These are phyloP conservation scores for Smallanthus sonchifolius DNA, from an alignment of 129 eudicot species.

Conservation along the genomic window DNA sequence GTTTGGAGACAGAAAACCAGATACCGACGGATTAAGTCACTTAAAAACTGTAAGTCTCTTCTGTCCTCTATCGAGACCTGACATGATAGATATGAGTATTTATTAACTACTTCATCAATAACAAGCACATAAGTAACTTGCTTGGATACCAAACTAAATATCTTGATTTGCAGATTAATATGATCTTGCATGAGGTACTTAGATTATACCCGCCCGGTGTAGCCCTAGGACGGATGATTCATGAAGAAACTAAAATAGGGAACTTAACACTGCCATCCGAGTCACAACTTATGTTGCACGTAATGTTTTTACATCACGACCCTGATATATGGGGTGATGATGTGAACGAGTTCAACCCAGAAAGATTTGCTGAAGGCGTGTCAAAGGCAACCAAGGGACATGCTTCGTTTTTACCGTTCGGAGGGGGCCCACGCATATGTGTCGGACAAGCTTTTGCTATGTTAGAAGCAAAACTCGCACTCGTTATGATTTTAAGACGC, in stretches of 20 bases:
- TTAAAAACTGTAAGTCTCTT: conserved; percentile 21
- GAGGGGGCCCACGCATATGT: conserved; percentile 31
- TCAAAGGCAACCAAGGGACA: conserved; percentile 21
- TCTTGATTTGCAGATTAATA: conserved; percentile 10
- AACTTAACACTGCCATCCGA: conserved; percentile 13
- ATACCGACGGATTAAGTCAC: conserved; percentile 16
- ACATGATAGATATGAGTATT: neutral
- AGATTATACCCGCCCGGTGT: conserved; percentile 19
- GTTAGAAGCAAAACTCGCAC: conserved; percentile 24
- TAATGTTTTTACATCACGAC: conserved; percentile 20
- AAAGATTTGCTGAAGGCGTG: conserved; percentile 22
- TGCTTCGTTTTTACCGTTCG: conserved; percentile 12
- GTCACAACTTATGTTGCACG: neutral
- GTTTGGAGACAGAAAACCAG: conserved; percentile 17
- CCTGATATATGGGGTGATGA: conserved; percentile 17
- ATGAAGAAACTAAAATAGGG: conserved; percentile 19
- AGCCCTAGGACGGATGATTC: neutral
- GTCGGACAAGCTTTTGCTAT: conserved; percentile 23
- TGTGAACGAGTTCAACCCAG: conserved; percentile 21
- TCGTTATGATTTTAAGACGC: conserved; percentile 15
- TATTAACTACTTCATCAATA: no score
- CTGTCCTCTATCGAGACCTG: neutral
- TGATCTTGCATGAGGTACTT: conserved; percentile 19
- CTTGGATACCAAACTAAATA: neutral
- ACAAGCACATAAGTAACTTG: neutral